These are phyloP conservation scores for Populus hybrid DNA, from an alignment of 441 rosid species.

Conservation along the genomic window DNA sequence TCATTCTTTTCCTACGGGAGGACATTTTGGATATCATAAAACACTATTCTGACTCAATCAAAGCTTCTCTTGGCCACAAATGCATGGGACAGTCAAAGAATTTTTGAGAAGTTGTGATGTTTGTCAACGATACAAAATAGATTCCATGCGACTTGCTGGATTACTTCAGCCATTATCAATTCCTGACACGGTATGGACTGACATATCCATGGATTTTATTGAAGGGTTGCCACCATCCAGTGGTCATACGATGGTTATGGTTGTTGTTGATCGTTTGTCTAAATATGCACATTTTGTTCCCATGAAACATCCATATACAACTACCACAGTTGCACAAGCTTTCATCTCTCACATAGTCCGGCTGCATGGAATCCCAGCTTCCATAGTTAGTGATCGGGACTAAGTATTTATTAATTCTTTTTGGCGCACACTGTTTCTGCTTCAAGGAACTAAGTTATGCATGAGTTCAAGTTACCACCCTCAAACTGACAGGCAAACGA, in stretches of 20 bases:
- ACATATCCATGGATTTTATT: not conserved
- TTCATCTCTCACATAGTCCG: not conserved
- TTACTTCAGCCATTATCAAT: not conserved
- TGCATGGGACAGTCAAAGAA: not conserved
- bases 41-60: not conserved
- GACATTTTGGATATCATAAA: slow-evolving; percentile 1
- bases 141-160: not conserved
- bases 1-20: not conserved
- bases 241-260: not conserved
- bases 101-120: not conserved
- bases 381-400: not conserved
- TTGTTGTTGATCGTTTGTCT: not conserved
- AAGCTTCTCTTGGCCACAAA: not conserved
- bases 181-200: not conserved
- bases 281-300: slow-evolving; percentile 5
- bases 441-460: not conserved
- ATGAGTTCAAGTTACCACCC: not conserved
- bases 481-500: not conserved
- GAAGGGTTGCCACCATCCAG: not conserved
- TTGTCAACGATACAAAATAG: not conserved
- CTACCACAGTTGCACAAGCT: not conserved
- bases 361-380: not conserved
- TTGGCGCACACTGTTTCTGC: not conserved
- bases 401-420: not conserved
- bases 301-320: not conserved